phyloP scores from a whole-genome alignment of 768 basidiomycete genomes.

The Rhizopogon salebrosus region DNA sequence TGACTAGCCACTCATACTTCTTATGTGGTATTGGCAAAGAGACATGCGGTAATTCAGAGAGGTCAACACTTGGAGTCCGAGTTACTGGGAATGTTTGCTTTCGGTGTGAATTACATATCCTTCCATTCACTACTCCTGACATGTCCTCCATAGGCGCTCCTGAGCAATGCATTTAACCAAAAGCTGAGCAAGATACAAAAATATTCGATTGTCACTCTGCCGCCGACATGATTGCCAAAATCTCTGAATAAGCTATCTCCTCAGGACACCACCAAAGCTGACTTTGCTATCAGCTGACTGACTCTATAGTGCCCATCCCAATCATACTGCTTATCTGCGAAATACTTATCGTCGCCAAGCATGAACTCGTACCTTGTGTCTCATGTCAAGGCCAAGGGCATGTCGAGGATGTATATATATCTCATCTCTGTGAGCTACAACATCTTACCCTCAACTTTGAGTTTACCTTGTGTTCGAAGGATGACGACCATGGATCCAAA shows the following conservation, averaged over 20 bases:
- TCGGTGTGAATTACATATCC: not conserved
- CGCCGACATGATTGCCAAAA: conserved; percentile 59
- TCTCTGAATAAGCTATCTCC: conserved; percentile 61
- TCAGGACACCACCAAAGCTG: conserved; percentile 57
- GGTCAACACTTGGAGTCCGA: not conserved
- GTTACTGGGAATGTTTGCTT: not conserved
- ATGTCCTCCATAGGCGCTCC: not conserved
- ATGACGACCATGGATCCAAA: not conserved
- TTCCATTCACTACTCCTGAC: not conserved
- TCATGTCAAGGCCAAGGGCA: not conserved
- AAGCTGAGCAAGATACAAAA: too few species aligned
- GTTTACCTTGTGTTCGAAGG: not conserved
- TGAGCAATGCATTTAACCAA: not conserved
- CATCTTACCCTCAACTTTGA: not conserved
- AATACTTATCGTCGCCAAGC: not conserved
- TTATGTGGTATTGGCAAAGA: not conserved
- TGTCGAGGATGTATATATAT: not conserved
- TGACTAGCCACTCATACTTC: too few species aligned
- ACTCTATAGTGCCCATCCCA: conserved; percentile 48
- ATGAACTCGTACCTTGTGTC: not conserved
- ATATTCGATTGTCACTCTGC: conserved; percentile 14
- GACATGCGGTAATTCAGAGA: not conserved
- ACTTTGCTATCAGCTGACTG: conserved; percentile 54
- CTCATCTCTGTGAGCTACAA: not conserved
- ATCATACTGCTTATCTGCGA: not conserved